A percentile compares a stretch with the other conserved stretches of the same genome.
Conservation (phyloP, 2,329 filamentous ascomycete genomes). For the Epichloe brachyelytri region DNA sequence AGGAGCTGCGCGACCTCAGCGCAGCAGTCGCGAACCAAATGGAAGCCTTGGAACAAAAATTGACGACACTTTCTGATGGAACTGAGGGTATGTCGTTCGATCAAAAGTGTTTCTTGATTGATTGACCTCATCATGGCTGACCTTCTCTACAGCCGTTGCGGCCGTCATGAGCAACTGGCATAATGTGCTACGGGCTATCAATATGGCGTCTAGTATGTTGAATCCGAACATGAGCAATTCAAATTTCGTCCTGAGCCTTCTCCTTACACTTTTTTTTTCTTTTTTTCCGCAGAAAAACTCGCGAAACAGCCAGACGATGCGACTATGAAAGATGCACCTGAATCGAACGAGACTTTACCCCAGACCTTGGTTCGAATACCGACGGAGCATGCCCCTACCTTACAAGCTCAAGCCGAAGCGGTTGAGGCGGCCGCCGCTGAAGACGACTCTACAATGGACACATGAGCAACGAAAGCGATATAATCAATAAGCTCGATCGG, state of each 20-base stretch:
- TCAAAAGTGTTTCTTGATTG: neutral
- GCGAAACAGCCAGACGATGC: slow-evolving; percentile 41
- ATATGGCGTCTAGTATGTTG: slow-evolving; percentile 66
- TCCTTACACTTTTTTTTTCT: slow-evolving; percentile 6
- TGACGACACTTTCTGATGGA: slow-evolving; percentile 65
- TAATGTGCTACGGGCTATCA: slow-evolving; percentile 71
- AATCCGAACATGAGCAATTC: neutral
- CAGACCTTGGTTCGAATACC: slow-evolving; percentile 78
- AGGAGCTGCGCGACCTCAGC: slow-evolving; percentile 65
- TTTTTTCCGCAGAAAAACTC: slow-evolving; percentile 47
- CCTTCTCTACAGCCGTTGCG: slow-evolving; percentile 52
- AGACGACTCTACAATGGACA: slow-evolving; percentile 12
- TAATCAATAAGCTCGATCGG: neutral
- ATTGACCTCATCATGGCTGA: slow-evolving; percentile 9
- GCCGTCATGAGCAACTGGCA: slow-evolving; percentile 82
- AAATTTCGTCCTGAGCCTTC: neutral
- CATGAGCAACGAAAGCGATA: neutral
- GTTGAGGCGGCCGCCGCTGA: slow-evolving; percentile 32
- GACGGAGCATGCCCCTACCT: slow-evolving; percentile 57
- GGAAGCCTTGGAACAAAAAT: slow-evolving; percentile 67
- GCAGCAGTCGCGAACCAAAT: slow-evolving; percentile 69
- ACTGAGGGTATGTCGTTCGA: slow-evolving; percentile 54
- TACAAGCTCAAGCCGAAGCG: slow-evolving; percentile 48
- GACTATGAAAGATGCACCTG: slow-evolving; percentile 16
- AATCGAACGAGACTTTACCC: slow-evolving; percentile 45